Conservation (phyloP, 371 early-diverging fungal species). For the Mycotypha africana region DNA sequence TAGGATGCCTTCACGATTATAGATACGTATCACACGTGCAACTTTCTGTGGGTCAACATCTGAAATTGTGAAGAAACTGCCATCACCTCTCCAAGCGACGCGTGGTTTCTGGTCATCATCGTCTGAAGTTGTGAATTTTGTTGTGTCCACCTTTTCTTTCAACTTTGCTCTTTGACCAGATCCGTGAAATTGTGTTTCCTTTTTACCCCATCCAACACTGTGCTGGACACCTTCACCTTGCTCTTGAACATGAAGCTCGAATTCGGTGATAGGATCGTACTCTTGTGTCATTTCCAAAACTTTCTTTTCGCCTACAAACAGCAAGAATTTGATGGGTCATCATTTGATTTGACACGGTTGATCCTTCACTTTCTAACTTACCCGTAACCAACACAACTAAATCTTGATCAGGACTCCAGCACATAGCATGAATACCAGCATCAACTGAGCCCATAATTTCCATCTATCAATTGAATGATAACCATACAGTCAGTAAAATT, state of each 20-base stretch:
- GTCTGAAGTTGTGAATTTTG: conserved; percentile 47
- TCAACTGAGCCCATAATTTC: conserved; percentile 78
- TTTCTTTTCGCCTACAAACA: conserved; percentile 56
- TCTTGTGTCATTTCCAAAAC: conserved; percentile 90
- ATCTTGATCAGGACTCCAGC: conserved; percentile 94
- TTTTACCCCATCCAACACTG: conserved; percentile 95
- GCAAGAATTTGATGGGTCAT: no score
- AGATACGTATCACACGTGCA: conserved; percentile 73
- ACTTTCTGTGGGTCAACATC: conserved; percentile 52
- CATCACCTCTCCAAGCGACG: conserved; percentile 92
- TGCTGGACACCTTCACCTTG: conserved; percentile 70
- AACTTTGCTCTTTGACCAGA: conserved; percentile 81
- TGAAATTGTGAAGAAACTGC: conserved; percentile 71
- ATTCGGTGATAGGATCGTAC: conserved; percentile 84
- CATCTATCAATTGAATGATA: conserved; percentile 24
- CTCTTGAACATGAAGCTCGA: conserved; percentile 61
- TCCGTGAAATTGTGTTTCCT: conserved; percentile 97
- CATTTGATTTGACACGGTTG: no score
- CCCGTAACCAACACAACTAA: conserved; percentile 78
- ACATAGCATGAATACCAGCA: conserved; percentile 70
- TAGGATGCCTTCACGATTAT: conserved; percentile 80
- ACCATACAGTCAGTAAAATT: neutral
- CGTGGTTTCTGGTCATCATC: conserved; percentile 77
- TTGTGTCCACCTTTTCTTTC: conserved; percentile 46
- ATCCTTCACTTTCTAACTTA: conserved; percentile 7